Conservation (phyloP, 805 yeast species). For the Metschnikowia shivogae region DNA sequence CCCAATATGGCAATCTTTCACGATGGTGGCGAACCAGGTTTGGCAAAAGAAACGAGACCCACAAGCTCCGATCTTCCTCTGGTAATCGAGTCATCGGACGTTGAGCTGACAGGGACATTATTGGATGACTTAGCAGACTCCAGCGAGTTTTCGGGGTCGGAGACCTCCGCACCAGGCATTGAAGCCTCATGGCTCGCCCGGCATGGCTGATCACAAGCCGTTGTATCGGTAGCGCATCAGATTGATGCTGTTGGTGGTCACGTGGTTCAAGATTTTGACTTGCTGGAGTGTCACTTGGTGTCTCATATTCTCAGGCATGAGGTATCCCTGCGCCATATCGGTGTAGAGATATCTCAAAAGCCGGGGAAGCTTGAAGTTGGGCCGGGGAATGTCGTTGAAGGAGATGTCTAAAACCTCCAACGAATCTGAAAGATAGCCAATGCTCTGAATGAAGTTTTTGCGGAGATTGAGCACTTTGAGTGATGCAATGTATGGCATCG, state of each 20-base stretch:
- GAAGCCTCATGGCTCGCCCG: constrained; percentile 11
- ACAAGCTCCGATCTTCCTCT: constrained; percentile 8
- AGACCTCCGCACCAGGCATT: background rate
- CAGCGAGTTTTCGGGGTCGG: too few species aligned
- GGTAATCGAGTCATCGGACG: constrained; percentile 34
- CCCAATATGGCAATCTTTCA: too few species aligned
- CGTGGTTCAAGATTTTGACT: constrained; percentile 4
- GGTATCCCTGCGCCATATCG: constrained; percentile 6
- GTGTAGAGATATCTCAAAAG: background rate
- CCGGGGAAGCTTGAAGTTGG: background rate
- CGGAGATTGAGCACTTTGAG: constrained; percentile 6
- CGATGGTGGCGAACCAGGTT: too few species aligned
- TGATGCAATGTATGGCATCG: constrained; percentile 1
- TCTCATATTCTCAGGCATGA: constrained; percentile 6
- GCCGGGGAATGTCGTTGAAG: constrained; percentile 5
- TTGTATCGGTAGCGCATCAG: constrained; percentile 2
- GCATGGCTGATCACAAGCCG: constrained; percentile 4
- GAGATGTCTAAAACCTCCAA: constrained; percentile 7
- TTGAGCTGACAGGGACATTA: constrained; percentile 24
- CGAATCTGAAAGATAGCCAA: constrained; percentile 3
- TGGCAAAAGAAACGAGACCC: background rate
- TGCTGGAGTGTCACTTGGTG: background rate
- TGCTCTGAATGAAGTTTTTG: constrained; percentile 2
- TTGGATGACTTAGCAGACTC: constrained; percentile 11
- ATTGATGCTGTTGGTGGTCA: constrained; percentile 3